These are phyloP conservation scores for Drosera capensis DNA, from an alignment of 148 eudicot species.

Conservation along the genomic window DNA sequence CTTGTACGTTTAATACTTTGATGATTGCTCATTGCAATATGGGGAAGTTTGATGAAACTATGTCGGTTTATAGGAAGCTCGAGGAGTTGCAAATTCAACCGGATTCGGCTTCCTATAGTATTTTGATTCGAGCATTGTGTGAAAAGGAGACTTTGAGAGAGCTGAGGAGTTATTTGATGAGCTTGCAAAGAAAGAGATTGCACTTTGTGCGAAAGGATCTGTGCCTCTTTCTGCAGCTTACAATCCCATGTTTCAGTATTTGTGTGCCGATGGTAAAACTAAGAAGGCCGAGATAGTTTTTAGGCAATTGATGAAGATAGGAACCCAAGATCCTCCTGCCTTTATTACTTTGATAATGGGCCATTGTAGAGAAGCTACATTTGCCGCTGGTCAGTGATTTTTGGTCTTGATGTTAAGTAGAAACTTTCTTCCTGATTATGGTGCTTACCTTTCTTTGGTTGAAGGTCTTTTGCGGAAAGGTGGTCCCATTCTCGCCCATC, in stretches of 20 bases:
- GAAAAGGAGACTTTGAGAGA: slow-evolving; percentile 14
- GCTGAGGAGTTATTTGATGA: slow-evolving; percentile 28
- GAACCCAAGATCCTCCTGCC: slow-evolving; percentile 25
- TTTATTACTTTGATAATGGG: slow-evolving; percentile 28
- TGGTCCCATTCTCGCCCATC: slow-evolving; percentile 18
- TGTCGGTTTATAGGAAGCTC: slow-evolving; percentile 18
- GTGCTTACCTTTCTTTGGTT: slow-evolving; percentile 19
- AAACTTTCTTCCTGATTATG: slow-evolving; percentile 18
- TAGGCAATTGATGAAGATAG: slow-evolving; percentile 31
- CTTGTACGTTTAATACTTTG: slow-evolving; percentile 31
- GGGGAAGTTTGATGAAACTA: slow-evolving; percentile 20
- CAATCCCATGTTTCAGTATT: slow-evolving; percentile 27
- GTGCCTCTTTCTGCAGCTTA: slow-evolving; percentile 35
- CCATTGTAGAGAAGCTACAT: slow-evolving; percentile 28
- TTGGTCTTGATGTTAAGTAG: slow-evolving; percentile 30
- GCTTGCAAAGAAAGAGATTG: slow-evolving; percentile 16
- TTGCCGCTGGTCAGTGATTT: slow-evolving; percentile 15
- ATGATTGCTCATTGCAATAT: slow-evolving; percentile 20
- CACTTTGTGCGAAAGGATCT: slow-evolving; percentile 14
- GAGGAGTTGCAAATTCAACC: slow-evolving; percentile 13
- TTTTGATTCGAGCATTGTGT: slow-evolving; percentile 25
- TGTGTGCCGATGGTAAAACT: slow-evolving; percentile 25
- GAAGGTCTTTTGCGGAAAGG: slow-evolving; percentile 17
- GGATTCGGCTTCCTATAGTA: slow-evolving; percentile 31
- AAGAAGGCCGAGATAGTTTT: slow-evolving; percentile 27